Conservation (phyloP, 2,329 filamentous ascomycete species). For the Pseudofabraea citricarpa region DNA sequence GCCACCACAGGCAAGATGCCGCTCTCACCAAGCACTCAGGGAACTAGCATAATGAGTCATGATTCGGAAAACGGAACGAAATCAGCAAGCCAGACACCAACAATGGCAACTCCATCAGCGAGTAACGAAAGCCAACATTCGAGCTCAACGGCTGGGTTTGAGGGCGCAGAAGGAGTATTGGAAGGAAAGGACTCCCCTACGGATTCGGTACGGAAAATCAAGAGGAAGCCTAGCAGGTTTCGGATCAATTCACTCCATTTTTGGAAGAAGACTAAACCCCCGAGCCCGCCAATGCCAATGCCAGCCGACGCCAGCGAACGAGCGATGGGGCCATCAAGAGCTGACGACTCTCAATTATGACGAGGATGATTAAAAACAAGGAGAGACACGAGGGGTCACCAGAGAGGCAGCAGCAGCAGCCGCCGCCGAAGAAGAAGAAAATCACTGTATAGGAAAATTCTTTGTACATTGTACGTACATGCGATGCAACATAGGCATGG, state of each 20-base stretch:
- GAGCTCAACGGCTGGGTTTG: constrained; percentile 5
- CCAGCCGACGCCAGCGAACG: too few relatives aligned
- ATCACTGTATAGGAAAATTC: too few relatives aligned
- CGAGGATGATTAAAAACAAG: too few relatives aligned
- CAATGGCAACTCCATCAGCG: constrained; percentile 20
- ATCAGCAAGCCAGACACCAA: constrained; percentile 11
- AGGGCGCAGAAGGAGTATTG: constrained; percentile 2
- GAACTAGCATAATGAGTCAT: constrained; percentile 59
- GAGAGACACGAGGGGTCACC: too few relatives aligned
- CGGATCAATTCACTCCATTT: constrained; percentile 45
- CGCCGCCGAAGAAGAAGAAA: too few relatives aligned
- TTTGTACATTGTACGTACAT: too few relatives aligned
- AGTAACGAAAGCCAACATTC: constrained; percentile 11
- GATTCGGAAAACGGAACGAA: constrained; percentile 8
- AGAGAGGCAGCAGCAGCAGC: too few relatives aligned
- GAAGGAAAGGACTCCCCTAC: constrained; percentile 9
- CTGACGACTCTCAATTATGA: too few relatives aligned
- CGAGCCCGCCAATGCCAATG: constrained; percentile 21
- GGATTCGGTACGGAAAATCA: constrained; percentile 41
- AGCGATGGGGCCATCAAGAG: too few relatives aligned
- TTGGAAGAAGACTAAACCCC: constrained; percentile 27
- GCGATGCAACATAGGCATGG: too few relatives aligned
- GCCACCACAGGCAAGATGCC: constrained; percentile 61
- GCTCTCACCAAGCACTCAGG: constrained; percentile 59
- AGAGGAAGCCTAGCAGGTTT: constrained; percentile 60